phyloP scores from a whole-genome alignment of 2,329 filamentous ascomycete species.

The Colletotrichum tropicicola region DNA sequence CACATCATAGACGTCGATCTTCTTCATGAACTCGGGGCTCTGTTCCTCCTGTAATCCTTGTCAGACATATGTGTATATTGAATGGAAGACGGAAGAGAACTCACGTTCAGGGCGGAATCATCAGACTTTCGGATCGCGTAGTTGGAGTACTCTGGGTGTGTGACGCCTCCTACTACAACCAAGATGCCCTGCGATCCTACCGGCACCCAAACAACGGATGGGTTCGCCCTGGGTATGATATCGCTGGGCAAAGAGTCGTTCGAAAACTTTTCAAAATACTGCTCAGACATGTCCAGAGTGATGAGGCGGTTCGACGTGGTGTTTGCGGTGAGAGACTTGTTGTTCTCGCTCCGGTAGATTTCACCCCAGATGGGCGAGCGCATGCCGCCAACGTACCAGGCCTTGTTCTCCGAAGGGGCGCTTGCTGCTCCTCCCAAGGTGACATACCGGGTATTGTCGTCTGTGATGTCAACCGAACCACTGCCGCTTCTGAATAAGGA shows the following conservation, averaged over 20 bases:
- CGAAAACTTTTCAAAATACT: constrained; percentile 60
- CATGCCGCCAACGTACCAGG: constrained; percentile 76
- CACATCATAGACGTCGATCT: constrained; percentile 82
- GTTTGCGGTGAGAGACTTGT: constrained; percentile 46
- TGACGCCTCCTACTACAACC: constrained; percentile 80
- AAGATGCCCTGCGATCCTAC: constrained; percentile 80
- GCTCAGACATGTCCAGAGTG: constrained; percentile 65
- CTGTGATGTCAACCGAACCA: constrained; percentile 53
- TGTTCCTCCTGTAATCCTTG: constrained; percentile 57
- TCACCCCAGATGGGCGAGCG: constrained; percentile 58
- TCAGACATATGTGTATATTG: too few species aligned
- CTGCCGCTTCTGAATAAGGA: constrained; percentile 23
- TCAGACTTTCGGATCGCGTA: constrained; percentile 34
- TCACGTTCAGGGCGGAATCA: constrained; percentile 49
- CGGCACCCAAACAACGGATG: constrained; percentile 79
- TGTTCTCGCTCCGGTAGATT: constrained; percentile 49
- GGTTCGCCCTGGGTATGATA: constrained; percentile 66
- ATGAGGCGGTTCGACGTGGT: constrained; percentile 64
- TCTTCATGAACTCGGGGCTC: constrained; percentile 76
- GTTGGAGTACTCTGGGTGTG: constrained; percentile 60
- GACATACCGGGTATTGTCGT: constrained; percentile 66
- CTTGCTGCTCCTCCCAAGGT: constrained; percentile 71
- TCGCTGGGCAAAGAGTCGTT: constrained; percentile 62
- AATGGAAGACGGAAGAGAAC: constrained; percentile 28
- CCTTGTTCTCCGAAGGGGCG: constrained; percentile 75